Conservation (phyloP, 108 stramenopile species). For the Cylindrotheca closterium region DNA sequence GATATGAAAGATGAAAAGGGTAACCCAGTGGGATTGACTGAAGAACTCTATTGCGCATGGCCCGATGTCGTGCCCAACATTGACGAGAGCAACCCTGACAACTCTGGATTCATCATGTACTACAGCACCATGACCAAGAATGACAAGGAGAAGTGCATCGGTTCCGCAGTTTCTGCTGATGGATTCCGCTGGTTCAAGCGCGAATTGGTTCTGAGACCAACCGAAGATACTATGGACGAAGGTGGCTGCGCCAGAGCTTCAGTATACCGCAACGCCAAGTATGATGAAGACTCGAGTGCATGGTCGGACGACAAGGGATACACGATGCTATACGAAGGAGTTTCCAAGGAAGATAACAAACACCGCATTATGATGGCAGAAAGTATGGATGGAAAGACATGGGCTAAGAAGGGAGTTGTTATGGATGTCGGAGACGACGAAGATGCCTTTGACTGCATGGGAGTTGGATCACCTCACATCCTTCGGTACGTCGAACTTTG, state of each 20-base stretch:
- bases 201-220: conserved; percentile 65
- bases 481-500: conserved; percentile 38
- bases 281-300: conserved; percentile 33
- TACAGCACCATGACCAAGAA: conserved; percentile 88
- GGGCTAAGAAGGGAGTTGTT: conserved; percentile 71
- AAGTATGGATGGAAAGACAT: conserved; percentile 61
- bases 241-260: conserved; percentile 79
- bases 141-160: conserved; percentile 78
- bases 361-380: conserved; percentile 78
- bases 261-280: conserved; percentile 63
- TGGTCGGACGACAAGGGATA: conserved; percentile 58
- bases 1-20: conserved; percentile 48
- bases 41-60: conserved; percentile 92
- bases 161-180: conserved; percentile 71
- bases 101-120: conserved; percentile 86
- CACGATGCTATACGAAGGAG: conserved; percentile 82
- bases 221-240: conserved; percentile 60
- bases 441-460: conserved; percentile 66
- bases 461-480: conserved; percentile 84
- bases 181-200: conserved; percentile 84
- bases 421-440: conserved; percentile 69
- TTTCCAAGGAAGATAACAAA: conserved; percentile 66
- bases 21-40: conserved; percentile 40
- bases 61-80: conserved; percentile 81
- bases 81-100: conserved; percentile 28